Evolutionary conservation across 2,329 filamentous ascomycete genomes (phyloP).

Genomic region (Phaeoacremonium minimum): DNA sequence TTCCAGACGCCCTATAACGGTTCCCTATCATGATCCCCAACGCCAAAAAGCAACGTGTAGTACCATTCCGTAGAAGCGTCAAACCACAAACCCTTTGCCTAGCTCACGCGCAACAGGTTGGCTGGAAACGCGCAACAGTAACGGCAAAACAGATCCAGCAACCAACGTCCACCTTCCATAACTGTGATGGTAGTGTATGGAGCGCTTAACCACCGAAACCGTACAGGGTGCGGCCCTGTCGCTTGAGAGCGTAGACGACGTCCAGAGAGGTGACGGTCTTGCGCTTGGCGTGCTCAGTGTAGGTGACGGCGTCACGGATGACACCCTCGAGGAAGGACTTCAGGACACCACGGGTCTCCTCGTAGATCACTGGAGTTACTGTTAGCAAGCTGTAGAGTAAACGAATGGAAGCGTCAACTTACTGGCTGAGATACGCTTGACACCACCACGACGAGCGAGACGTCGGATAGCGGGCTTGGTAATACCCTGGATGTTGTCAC

Average conservation of each 20-base stretch:
- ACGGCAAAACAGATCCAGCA: background rate
- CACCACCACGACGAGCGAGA: constrained; percentile 98
- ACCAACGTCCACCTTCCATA: constrained; percentile 1
- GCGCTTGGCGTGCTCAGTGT: constrained; percentile 80
- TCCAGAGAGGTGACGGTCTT: constrained; percentile 66
- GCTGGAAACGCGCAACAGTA: too few relatives aligned
- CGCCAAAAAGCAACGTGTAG: constrained; percentile 15
- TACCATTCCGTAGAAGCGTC: too few relatives aligned
- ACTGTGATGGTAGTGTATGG: background rate
- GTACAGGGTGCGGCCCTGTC: constrained; percentile 63
- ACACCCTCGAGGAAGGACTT: constrained; percentile 82
- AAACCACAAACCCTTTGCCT: too few relatives aligned
- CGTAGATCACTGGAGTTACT: constrained; percentile 63
- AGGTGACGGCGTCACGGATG: constrained; percentile 75
- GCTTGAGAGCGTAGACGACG: constrained; percentile 60
- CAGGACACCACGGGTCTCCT: constrained; percentile 76
- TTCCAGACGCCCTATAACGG: constrained; percentile 12
- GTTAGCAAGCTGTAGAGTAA: constrained; percentile 7
- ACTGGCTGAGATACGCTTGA: constrained; percentile 99
- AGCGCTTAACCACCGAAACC: constrained; percentile 59
- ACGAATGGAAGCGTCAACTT: constrained; percentile 29
- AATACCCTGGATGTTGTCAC: constrained; percentile 99
- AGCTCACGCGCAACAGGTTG: too few relatives aligned
- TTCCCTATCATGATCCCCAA: constrained; percentile 16
- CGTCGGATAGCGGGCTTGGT: constrained; percentile 97